Evolutionary conservation across 192 early-diverging fungal species (phyloP).

Genomic region (Entomortierella beljakovae): DNA sequence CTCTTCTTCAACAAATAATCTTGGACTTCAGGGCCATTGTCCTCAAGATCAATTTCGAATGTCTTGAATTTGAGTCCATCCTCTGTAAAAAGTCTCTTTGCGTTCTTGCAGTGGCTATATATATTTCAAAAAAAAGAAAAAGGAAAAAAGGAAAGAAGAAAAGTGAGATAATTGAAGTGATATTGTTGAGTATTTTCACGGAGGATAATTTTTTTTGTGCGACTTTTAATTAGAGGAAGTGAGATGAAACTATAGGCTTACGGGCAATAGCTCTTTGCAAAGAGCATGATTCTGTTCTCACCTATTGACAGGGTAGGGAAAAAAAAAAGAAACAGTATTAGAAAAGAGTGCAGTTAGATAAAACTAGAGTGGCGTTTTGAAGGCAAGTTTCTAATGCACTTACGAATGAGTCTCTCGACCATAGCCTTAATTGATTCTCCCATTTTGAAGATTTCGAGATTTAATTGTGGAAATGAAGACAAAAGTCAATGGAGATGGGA

Average conservation of each 20-base stretch:
- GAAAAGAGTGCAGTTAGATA: neutral
- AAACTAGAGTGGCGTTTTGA: neutral
- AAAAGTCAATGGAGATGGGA: too few relatives aligned
- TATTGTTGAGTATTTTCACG: neutral
- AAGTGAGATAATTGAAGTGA: neutral
- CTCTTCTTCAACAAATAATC: slow-evolving; percentile 59
- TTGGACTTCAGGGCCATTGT: slow-evolving; percentile 65
- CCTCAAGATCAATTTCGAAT: slow-evolving; percentile 61
- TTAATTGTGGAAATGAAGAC: too few relatives aligned
- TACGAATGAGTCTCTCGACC: slow-evolving; percentile 49
- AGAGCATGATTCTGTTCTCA: slow-evolving; percentile 54
- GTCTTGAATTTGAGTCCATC: slow-evolving; percentile 58
- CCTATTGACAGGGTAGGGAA: slow-evolving; percentile 7
- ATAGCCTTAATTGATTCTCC: slow-evolving; percentile 25
- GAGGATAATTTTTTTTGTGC: neutral
- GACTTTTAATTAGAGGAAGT: neutral
- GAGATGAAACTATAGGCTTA: slow-evolving; percentile 7
- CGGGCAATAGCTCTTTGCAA: slow-evolving; percentile 56
- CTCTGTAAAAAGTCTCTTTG: slow-evolving; percentile 52
- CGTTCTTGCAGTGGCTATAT: slow-evolving; percentile 42
- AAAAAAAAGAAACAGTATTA: neutral
- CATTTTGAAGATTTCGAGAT: slow-evolving; percentile 9
- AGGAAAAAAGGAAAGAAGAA: slow-evolving; percentile 1
- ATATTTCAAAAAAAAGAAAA: neutral
- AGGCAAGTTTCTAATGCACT: neutral